phyloP scores from a whole-genome alignment of 2,329 filamentous ascomycete genomes.

The Clarireedia sp. region DNA sequence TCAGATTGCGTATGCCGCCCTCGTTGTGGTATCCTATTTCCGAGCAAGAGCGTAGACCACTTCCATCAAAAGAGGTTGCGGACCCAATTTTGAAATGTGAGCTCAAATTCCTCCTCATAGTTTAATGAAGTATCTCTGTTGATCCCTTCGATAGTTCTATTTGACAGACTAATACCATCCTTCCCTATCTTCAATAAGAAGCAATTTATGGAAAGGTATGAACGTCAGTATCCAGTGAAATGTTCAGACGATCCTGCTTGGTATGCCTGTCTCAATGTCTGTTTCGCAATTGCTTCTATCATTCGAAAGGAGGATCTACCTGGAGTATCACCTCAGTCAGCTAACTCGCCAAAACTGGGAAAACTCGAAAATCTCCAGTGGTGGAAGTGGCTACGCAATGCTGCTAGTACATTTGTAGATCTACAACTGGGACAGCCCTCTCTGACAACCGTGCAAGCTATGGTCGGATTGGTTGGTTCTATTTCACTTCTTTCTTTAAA shows the following conservation, averaged over 20 bases:
- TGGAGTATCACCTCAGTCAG: background rate
- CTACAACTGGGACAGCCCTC: slow-evolving; percentile 17
- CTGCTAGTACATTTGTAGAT: slow-evolving; percentile 18
- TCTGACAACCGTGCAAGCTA: slow-evolving; percentile 22
- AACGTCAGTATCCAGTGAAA: slow-evolving; percentile 18
- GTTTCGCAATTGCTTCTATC: slow-evolving; percentile 12
- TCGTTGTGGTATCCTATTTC: slow-evolving; percentile 18
- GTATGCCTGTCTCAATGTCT: slow-evolving; percentile 23
- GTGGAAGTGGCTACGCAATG: slow-evolving; percentile 13
- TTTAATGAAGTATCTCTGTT: background rate
- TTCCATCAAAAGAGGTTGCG: slow-evolving; percentile 19
- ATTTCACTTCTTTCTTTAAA: background rate
- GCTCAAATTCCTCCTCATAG: background rate
- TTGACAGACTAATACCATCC: background rate
- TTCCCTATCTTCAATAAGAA: slow-evolving; percentile 15
- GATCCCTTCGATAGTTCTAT: background rate
- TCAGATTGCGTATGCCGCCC: background rate
- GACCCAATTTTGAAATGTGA: slow-evolving; percentile 17
- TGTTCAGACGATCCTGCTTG: slow-evolving; percentile 17
- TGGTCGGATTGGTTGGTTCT: slow-evolving; percentile 8
- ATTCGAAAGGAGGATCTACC: slow-evolving; percentile 13
- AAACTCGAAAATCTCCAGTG: background rate
- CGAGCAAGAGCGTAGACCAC: slow-evolving; percentile 11
- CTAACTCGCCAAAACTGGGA: background rate
- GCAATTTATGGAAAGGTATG: slow-evolving; percentile 15